Base-by-base conservation (phyloP, 352 stramenopile genomes). In the Phytopythium boreale region DNA sequence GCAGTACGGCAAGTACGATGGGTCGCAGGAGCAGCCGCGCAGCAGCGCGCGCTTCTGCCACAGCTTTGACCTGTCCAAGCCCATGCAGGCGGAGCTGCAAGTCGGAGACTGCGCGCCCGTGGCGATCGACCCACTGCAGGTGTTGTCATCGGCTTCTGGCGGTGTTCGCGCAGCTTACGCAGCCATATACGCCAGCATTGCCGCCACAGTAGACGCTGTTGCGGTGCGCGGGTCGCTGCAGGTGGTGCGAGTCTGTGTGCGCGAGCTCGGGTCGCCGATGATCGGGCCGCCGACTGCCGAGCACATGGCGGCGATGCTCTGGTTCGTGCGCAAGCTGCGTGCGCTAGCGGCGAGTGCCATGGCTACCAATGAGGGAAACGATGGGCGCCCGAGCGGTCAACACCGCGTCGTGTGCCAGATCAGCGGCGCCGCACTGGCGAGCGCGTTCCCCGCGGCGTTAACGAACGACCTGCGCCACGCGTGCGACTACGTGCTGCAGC, bases 1-100 rank as follows among this genome's bases (percentile, higher is more conserved):
- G 84, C 84, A 92, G 66, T 92, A 92, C 59, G 68, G 76, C 53
- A 92, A 92, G 59, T 90, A 90, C 61, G 52, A 72, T 14, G 47
- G 59, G 10, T 44, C 58, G 24, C 56, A 50, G 43, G 43, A 56
- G 29, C 39, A 59, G 15, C 57, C 52, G 29, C 15, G 19, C 5
- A 64, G 39, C 36, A 66, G 36, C 56, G 64, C 67, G 61, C 72
- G 80, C 11, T 90, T 92, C 62, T 92, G 84, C 66, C 82, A 92
- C 60, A 89, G 80, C 62, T 92, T 83, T 44, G 84, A 92, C 65
- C 68, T 92, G 24, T 88, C 84, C 44, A 79, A 72, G 50, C 43
- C 60, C 24, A 92, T 92, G 56, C 76, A 87, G 22, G 46, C 52
- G 0, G 83, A 84, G 59, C 66, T 89, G 66, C 56, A 87, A 59